Conservation (phyloP, 1,284 basidiomycete genomes). For the Phylloporus gajari region DNA sequence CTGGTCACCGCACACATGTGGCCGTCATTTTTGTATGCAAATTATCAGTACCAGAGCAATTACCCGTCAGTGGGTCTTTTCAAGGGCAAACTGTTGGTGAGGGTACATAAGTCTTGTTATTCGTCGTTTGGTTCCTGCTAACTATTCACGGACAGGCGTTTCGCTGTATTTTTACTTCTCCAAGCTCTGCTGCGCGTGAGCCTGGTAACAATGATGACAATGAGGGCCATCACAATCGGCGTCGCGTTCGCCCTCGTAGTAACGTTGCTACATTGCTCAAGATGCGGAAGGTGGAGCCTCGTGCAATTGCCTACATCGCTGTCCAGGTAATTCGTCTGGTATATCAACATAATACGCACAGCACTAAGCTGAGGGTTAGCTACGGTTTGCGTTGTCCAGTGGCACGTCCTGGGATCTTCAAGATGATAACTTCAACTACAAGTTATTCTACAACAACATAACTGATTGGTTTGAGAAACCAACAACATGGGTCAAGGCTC, state of each 20-base stretch:
- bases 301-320: constrained; percentile 23
- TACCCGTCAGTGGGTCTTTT: constrained; percentile 25
- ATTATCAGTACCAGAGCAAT: constrained; percentile 16
- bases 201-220: not conserved
- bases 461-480: constrained; percentile 16
- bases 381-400: constrained; percentile 21
- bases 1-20: constrained; percentile 25
- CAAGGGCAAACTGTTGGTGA: constrained; percentile 34
- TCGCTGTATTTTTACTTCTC: constrained; percentile 42
- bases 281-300: constrained; percentile 18
- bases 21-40: constrained; percentile 29
- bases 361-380: not conserved
- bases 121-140: not conserved
- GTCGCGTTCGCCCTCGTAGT: not conserved
- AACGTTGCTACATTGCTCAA: constrained; percentile 15
- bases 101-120: constrained; percentile 18
- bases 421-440: constrained; percentile 20
- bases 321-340: constrained; percentile 16
- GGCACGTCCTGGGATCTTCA: constrained; percentile 1
- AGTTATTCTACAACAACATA: constrained; percentile 20
- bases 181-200: constrained; percentile 30
- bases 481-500: not conserved
- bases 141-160: constrained; percentile 30
- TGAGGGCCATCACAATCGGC: not conserved
- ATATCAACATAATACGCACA: not conserved